Base-by-base conservation (phyloP, 2,329 filamentous ascomycete species). In the Xylariaceae sp. region DNA sequence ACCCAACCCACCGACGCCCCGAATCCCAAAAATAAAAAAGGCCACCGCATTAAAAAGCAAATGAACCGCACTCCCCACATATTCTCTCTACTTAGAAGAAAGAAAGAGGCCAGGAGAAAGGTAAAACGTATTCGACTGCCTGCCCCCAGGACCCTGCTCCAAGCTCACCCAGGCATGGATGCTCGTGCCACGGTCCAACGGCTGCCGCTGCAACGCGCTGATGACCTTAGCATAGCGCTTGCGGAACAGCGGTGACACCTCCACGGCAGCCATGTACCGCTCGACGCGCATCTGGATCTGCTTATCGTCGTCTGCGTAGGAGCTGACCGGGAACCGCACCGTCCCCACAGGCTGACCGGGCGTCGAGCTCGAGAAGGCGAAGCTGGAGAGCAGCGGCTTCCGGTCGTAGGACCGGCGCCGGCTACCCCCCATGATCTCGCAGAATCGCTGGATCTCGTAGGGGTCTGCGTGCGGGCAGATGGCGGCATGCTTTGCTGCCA, bases 391-490 rank as follows among this genome's bases (percentile, higher is more conserved):
- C 29, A 60, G 44, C 5, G 53, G 51, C 37, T 62, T 60, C 1
- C 31, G 40, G 2, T 32, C 9, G 41, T 57, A 62, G 1, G 60
- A 58, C 1, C 58, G 56, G 0, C 51, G 44, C 6, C 49, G 50
- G 2, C 60, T 56, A 1, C 49, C 55, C 2, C 37, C 55, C 51
- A 62, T 54, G 3, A 37, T 29, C 27, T 51, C 51, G 45, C 53
- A 60, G 54, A 62, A 62, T 7, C 55, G 55, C 42, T 62, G 55
- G 31, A 62, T 58, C 45, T 62, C 60, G 41, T 57, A 62, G 12
- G 54, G 4, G 30, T 43, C 26, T 3, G 53, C 49, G 26, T 56
- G 32, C 4, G 60, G 56, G 48, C 51, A 59, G 46, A 59, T 41
- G 6, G 50, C 44, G 8, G 31, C 44, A 26, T 60, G 58, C 39